A percentile compares a stretch with the other conserved stretches of the same genome.
Evolutionary conservation across 331 rosid species (phyloP).

Genomic region (Prunus yedoensis): DNA sequence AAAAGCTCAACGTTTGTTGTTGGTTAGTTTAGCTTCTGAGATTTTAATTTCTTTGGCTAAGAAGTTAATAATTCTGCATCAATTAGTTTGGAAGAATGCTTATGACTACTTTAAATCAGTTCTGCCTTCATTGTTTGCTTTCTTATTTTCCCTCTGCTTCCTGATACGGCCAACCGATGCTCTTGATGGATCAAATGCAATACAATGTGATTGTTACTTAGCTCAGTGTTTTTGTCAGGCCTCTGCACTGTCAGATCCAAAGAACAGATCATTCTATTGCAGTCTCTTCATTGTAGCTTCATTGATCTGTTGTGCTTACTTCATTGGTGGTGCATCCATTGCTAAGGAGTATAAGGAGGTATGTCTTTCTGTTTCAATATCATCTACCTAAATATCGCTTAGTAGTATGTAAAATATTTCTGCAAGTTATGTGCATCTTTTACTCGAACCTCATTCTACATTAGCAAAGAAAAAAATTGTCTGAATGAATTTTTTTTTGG

Average conservation of each 20-base stretch:
- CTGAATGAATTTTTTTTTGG: not conserved
- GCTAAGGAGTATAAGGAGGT: constrained; percentile 61
- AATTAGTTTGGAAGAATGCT: not conserved
- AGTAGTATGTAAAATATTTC: not conserved
- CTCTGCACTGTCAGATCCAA: constrained; percentile 43
- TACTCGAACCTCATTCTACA: not conserved
- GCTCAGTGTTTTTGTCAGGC: constrained; percentile 44
- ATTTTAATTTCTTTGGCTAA: not conserved
- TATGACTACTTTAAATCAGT: not conserved
- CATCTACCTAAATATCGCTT: not conserved
- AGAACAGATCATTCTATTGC: constrained; percentile 62
- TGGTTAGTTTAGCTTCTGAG: not conserved
- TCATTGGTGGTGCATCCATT: constrained; percentile 45
- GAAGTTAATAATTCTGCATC: not conserved
- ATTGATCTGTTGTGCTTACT: constrained; percentile 63
- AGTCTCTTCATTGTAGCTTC: constrained; percentile 44
- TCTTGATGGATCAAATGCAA: not conserved
- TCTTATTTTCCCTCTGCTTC: not conserved
- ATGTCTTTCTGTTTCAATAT: constrained; percentile 17
- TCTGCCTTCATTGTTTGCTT: not conserved
- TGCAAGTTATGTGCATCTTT: not conserved
- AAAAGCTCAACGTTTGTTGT: not conserved
- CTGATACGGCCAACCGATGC: not conserved
- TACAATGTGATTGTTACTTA: constrained; percentile 2
- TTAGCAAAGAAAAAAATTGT: not conserved